Conservation (phyloP, 192 early-diverging fungal genomes). For the Entomortierella lignicola region DNA sequence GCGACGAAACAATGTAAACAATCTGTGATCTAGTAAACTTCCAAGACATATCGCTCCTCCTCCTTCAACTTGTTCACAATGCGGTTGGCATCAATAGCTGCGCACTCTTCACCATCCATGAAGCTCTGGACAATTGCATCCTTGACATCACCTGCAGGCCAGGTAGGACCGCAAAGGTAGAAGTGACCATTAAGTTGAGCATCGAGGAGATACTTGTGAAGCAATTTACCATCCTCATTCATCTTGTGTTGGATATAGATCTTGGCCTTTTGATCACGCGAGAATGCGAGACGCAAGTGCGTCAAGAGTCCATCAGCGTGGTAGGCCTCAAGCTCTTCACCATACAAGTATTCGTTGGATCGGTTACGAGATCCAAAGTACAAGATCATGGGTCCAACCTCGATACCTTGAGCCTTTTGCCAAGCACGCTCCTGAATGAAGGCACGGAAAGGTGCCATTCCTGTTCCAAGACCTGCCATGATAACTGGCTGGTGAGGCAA, state of each 20-base stretch:
- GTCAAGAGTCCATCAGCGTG: conserved; percentile 90
- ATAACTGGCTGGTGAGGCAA: conserved; percentile 87
- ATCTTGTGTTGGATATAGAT: conserved; percentile 98
- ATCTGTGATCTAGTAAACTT: conserved; percentile 80
- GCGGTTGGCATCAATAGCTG: conserved; percentile 70
- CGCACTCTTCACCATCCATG: conserved; percentile 67
- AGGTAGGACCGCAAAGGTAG: conserved; percentile 98
- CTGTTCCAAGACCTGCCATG: conserved; percentile 97
- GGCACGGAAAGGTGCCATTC: conserved; percentile 98
- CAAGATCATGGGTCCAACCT: conserved; percentile 94
- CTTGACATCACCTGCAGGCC: conserved; percentile 94
- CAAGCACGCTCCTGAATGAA: conserved; percentile 95
- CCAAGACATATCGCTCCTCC: conserved; percentile 90
- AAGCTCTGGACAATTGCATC: conserved; percentile 90
- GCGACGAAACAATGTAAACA: not conserved
- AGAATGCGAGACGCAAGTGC: conserved; percentile 91
- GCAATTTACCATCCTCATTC: conserved; percentile 81
- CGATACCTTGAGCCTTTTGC: conserved; percentile 76
- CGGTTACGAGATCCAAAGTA: conserved; percentile 98
- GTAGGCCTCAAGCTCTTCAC: conserved; percentile 97
- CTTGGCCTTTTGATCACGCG: conserved; percentile 93
- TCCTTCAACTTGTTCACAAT: conserved; percentile 93
- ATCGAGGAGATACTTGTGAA: conserved; percentile 81
- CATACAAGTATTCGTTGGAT: conserved; percentile 94
- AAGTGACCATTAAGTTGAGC: conserved; percentile 78